Evolutionary conservation across 805 yeast genomes (phyloP), one percentile per base, ranked within the genome.

Genomic region (Teunomyces gatunensis): DNA sequence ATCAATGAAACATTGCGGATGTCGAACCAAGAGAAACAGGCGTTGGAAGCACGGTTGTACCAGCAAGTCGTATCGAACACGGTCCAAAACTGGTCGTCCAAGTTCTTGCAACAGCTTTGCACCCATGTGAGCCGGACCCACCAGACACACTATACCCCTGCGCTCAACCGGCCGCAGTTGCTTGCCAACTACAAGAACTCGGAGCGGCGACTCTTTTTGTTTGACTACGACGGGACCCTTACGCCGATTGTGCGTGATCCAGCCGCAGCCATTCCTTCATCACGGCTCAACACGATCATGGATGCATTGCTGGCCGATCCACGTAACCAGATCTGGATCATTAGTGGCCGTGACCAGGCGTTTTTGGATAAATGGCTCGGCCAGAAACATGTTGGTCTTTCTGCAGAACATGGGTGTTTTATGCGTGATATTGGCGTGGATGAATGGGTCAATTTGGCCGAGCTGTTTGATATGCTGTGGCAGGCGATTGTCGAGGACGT

Each of bases 381-480:
- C 6, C 59, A 77, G 2, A 77, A 77, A 52, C 73, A 79, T 47
- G 70, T 94, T 29, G 97, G 97, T 1, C 74, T 94, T 46, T 85
- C 95, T 49, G 98, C 99, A 0, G 99, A 94, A 63, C 99, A 94
- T 65, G 99, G 99, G 6, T 92, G 97, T 60, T 94, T 94, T 60
- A 79, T 92, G 78, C 87, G 86, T 61, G 85, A 80, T 54, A 78
- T 85, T n/a, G 82, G 83, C 7, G 60, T 74, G 1, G 66, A 69
- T 11, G 67, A 75, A 11, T 94, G 99, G 99, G 79, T 81, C 29
- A 94, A 94, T 60, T 75, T 94, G 47, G 85, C 96, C 10, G 90
- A 83, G 45, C 70, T 81, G 41, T 73, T 83, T 54, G 97, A 94
- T 67, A 90, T 94, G 97, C 76, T 90, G 21, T 94, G 99, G 99